phyloP scores from a whole-genome alignment of 2,329 filamentous ascomycete genomes.

The Emmonsia crescens region DNA sequence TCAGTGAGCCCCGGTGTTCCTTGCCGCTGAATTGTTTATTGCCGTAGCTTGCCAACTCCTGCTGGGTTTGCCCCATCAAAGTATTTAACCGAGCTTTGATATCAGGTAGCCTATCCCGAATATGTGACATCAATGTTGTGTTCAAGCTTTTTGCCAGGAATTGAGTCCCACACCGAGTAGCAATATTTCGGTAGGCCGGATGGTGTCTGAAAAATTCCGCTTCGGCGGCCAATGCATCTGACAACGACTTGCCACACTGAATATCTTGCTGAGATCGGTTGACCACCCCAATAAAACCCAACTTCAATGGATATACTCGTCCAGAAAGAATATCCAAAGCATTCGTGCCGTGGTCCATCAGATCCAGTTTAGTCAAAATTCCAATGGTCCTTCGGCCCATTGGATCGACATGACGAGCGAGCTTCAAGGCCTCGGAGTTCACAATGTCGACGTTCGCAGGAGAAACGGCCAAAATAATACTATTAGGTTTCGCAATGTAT shows the following conservation, averaged over 20 bases:
- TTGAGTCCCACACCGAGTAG: slow-evolving; percentile 82
- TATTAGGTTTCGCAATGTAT: slow-evolving; percentile 98
- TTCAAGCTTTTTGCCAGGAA: slow-evolving; percentile 92
- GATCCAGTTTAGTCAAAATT: slow-evolving; percentile 89
- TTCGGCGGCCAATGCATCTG: slow-evolving; percentile 82
- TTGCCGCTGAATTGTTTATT: slow-evolving; percentile 97
- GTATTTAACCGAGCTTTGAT: slow-evolving; percentile 98
- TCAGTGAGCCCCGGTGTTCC: slow-evolving; percentile 88
- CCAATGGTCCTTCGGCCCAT: slow-evolving; percentile 91
- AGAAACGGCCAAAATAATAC: slow-evolving; percentile 91
- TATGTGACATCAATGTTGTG: slow-evolving; percentile 89
- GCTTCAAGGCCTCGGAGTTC: slow-evolving; percentile 94
- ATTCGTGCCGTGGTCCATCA: slow-evolving; percentile 99
- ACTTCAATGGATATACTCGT: slow-evolving; percentile 88
- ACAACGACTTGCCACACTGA: slow-evolving; percentile 85
- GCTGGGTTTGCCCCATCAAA: slow-evolving; percentile 98
- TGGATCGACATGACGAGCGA: slow-evolving; percentile 92
- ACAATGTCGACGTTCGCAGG: slow-evolving; percentile 97
- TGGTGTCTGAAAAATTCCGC: slow-evolving; percentile 94
- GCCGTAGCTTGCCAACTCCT: slow-evolving; percentile 94
- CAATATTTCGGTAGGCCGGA: slow-evolving; percentile 93
- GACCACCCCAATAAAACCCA: slow-evolving; percentile 96
- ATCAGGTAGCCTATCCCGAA: slow-evolving; percentile 87
- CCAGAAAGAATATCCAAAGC: slow-evolving; percentile 96
- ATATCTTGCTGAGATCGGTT: slow-evolving; percentile 98